phyloP scores from a whole-genome alignment of 148 eudicot genomes.

The Nepenthes gracilis region DNA sequence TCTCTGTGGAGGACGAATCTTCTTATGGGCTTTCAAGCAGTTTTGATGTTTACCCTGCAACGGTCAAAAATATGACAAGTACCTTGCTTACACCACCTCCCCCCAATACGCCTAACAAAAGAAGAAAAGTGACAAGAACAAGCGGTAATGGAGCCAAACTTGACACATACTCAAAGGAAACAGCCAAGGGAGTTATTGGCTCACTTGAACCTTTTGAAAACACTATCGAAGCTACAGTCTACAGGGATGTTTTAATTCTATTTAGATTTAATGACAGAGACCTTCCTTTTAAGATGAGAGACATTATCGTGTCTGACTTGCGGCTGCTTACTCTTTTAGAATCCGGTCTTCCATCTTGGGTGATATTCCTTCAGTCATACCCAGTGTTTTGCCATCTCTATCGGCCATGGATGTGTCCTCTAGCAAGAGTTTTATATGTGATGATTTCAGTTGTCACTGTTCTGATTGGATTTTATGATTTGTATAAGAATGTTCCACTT shows the following conservation, averaged over 20 bases:
- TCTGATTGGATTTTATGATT: slow-evolving; percentile 86
- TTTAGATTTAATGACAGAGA: slow-evolving; percentile 74
- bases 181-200: slow-evolving; percentile 20
- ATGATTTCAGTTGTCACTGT: slow-evolving; percentile 69
- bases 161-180: slow-evolving; percentile 32
- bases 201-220: slow-evolving; percentile 44
- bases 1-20: slow-evolving; percentile 26
- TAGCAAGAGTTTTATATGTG: slow-evolving; percentile 77
- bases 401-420: slow-evolving; percentile 99
- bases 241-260: slow-evolving; percentile 67
- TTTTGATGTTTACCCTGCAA: slow-evolving; percentile 25
- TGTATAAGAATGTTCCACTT: slow-evolving; percentile 94
- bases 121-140: slow-evolving; percentile 60
- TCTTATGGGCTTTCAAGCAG: slow-evolving; percentile 21
- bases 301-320: slow-evolving; percentile 63
- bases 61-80: slow-evolving; percentile 10
- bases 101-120: slow-evolving; percentile 57
- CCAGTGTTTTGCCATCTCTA: slow-evolving; percentile 79
- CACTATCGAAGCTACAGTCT: slow-evolving; percentile 43
- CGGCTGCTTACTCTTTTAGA: slow-evolving; percentile 83
- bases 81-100: slow-evolving; percentile 60
- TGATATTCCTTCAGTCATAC: slow-evolving; percentile 89
- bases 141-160: slow-evolving; percentile 21
- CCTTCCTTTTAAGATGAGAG: slow-evolving; percentile 68
- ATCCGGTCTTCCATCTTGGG: slow-evolving; percentile 99